Base-by-base conservation (phyloP, 2,329 filamentous ascomycete species). In the Fusarium foetens region DNA sequence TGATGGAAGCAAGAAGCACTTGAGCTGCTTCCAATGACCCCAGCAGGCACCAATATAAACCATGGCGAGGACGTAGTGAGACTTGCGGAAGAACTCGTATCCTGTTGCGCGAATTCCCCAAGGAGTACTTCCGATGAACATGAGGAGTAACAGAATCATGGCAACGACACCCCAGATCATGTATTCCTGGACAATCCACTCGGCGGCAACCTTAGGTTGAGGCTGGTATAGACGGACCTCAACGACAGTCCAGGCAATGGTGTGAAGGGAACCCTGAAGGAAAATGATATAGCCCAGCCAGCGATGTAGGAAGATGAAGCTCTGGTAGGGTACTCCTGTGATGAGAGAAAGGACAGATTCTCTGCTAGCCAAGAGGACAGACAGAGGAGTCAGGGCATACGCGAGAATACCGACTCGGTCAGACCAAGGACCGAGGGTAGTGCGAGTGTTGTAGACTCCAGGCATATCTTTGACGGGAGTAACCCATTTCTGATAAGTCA, bases 231-330 rank as follows among this genome's bases (percentile, higher is more conserved):
- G 83, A 29, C 83, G 82, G 2, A 85, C 85, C 80, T 94, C 90
- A 48, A 94, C 83, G 46, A 94, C 78, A 31, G 86, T 88, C 92
- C 92, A 94, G 59, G 85, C 87, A 31, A 94, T 86, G 3, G 92
- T 94, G 78, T 95, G 93, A 3, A 94, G 80, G 14, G 85, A 81
- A 6, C 89, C 87, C 77, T 94, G 92, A 1, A 89, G 78, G 59
- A 93, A 88, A 70, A 95, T 93, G 75, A 94, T 85, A 68, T 92
- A 91, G 11, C 93, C 92, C 0, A 91, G 83, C 92, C 92, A 94
- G 36, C 92, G 90, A 79, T 94, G 92, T 25, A 94, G 82, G 77
- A 94, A 94, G 80, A 92, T 91, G 85, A 94, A 94, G 75, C 88
- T 89, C 73, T 94, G 92, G 76, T 94, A 93, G 0, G 93, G 92